A percentile compares a stretch with the other conserved stretches of the same genome.
These are phyloP conservation scores for Ceratocystis cacaofunesta DNA, from an alignment of 2,329 filamentous ascomycete species.

Conservation along the genomic window DNA sequence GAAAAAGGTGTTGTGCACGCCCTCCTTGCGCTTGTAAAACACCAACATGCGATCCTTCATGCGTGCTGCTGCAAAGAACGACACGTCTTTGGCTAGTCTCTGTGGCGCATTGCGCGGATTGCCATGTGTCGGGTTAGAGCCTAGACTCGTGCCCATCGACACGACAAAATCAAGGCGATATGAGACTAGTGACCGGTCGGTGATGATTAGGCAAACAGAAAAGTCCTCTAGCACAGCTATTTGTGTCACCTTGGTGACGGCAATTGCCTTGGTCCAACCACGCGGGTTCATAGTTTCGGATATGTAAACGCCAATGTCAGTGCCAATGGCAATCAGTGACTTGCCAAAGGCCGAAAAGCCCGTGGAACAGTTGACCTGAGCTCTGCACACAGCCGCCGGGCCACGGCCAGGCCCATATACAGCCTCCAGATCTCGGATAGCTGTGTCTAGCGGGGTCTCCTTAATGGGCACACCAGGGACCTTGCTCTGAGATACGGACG, in stretches of 20 bases:
- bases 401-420: constrained; percentile 55
- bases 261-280: constrained; percentile 75
- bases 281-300: constrained; percentile 79
- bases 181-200: constrained; percentile 80
- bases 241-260: constrained; percentile 66
- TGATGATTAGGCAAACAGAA: constrained; percentile 77
- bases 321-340: constrained; percentile 83
- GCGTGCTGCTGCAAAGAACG: constrained; percentile 86
- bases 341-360: constrained; percentile 74
- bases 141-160: constrained; percentile 41
- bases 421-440: constrained; percentile 76
- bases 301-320: constrained; percentile 84
- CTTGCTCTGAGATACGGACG: constrained; percentile 42
- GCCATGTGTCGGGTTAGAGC: constrained; percentile 45
- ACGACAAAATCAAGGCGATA: constrained; percentile 82
- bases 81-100: constrained; percentile 80
- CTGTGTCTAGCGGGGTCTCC: constrained; percentile 80
- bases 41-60: constrained; percentile 95
- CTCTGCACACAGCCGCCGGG: constrained; percentile 65
- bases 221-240: constrained; percentile 93
- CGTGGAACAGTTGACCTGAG: constrained; percentile 82
- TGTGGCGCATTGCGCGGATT: constrained; percentile 76
- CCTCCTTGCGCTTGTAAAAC: constrained; percentile 94
- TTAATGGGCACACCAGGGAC: constrained; percentile 59
- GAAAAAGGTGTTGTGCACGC: constrained; percentile 86